Evolutionary conservation across 2,329 filamentous ascomycete genomes (phyloP).

Genomic region (Metarhizium album): DNA sequence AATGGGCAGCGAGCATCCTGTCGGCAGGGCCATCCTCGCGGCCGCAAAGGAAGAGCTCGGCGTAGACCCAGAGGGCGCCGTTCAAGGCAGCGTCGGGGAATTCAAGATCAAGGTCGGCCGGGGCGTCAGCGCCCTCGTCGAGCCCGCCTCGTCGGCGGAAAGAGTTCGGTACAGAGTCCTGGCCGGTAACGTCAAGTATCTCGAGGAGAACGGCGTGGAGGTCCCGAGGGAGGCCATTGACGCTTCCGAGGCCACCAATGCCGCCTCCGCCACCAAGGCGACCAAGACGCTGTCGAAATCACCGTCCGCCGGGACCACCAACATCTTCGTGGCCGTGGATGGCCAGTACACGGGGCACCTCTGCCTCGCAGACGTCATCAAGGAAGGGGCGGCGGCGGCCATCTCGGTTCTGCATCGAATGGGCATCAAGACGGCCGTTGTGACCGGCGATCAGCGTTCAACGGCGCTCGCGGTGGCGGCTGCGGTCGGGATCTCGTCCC

Average conservation of each 20-base stretch:
- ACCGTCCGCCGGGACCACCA: constrained; percentile 57
- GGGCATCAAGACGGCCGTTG: constrained; percentile 78
- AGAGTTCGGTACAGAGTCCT: constrained; percentile 66
- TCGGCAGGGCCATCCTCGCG: constrained; percentile 75
- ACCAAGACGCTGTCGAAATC: constrained; percentile 17
- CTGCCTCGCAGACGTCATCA: constrained; percentile 81
- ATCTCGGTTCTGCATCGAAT: constrained; percentile 75
- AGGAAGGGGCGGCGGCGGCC: constrained; percentile 70
- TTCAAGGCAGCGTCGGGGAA: constrained; percentile 77
- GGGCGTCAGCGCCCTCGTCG: constrained; percentile 72
- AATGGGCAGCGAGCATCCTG: constrained; percentile 90
- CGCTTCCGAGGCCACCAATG: constrained; percentile 49
- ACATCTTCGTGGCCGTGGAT: constrained; percentile 85
- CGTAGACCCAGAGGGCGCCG: constrained; percentile 56
- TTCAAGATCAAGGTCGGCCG: constrained; percentile 77
- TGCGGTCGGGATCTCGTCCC: constrained; percentile 66
- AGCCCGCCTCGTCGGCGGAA: constrained; percentile 59
- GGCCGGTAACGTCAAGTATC: constrained; percentile 70
- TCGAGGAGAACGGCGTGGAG: constrained; percentile 58
- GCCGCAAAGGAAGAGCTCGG: constrained; percentile 68
- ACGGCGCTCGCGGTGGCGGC: constrained; percentile 77
- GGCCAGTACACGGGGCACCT: constrained; percentile 70
- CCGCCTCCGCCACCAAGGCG: constrained; percentile 27
- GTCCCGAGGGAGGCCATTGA: constrained; percentile 54
- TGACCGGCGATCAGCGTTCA: constrained; percentile 82